phyloP scores from a whole-genome alignment of 2,329 filamentous ascomycete species.

The Ophidiomyces ophidiicola region DNA sequence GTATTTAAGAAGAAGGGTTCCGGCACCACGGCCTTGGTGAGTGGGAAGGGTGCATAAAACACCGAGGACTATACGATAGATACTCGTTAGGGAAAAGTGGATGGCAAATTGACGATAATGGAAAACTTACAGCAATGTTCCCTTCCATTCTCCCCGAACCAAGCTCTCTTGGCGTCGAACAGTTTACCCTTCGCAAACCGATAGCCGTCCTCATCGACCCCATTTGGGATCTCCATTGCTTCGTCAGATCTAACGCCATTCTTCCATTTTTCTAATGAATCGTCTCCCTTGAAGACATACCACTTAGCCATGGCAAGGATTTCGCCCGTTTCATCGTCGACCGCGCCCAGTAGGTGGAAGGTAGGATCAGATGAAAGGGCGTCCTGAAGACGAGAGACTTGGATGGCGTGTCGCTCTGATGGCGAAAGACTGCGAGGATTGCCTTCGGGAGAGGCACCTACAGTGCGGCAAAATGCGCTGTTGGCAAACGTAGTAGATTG shows the following conservation, averaged over 20 bases:
- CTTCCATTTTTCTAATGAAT: constrained; percentile 9
- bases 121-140: constrained; percentile 14
- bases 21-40: constrained; percentile 22
- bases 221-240: constrained; percentile 9
- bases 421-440: constrained; percentile 4
- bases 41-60: constrained; percentile 25
- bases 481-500: constrained; percentile 7
- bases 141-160: constrained; percentile 13
- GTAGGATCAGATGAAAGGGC: constrained; percentile 7
- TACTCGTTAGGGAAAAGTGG: neutral
- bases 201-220: constrained; percentile 11
- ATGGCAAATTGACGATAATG: neutral
- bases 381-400: constrained; percentile 2
- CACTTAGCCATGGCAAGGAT: constrained; percentile 13
- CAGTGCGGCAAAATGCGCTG: constrained; percentile 11
- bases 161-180: constrained; percentile 2
- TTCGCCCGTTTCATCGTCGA: constrained; percentile 13
- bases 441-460: constrained; percentile 6
- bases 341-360: constrained; percentile 10
- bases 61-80: constrained; percentile 20
- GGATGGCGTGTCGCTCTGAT: constrained; percentile 6
- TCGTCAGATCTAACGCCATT: constrained; percentile 3
- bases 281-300: constrained; percentile 8
- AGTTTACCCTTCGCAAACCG: constrained; percentile 8
- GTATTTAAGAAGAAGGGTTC: constrained; percentile 19